Conservation (phyloP, 306 rosid genomes). For the Mucuna pruriens region DNA sequence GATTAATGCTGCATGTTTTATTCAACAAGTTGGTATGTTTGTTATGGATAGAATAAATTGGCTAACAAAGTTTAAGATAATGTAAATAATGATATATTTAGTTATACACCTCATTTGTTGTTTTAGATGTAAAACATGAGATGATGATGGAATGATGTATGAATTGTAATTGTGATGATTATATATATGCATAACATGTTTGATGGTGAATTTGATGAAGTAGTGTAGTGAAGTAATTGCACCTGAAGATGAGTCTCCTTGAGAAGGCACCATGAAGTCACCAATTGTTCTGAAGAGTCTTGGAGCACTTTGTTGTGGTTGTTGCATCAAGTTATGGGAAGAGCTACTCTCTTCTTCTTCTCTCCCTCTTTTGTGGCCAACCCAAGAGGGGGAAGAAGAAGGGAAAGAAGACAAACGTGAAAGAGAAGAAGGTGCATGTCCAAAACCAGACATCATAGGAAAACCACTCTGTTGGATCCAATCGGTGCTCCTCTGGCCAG, state of each 20-base stretch:
- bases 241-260: slow-evolving; percentile 54
- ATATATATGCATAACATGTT: neutral
- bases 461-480: slow-evolving; percentile 38
- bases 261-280: slow-evolving; percentile 44
- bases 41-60: neutral
- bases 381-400: slow-evolving; percentile 32
- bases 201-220: neutral
- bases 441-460: slow-evolving; percentile 43
- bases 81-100: neutral
- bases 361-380: slow-evolving; percentile 75
- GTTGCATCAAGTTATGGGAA: slow-evolving; percentile 33
- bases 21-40: slow-evolving; percentile 8
- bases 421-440: slow-evolving; percentile 43
- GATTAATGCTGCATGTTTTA: slow-evolving; percentile 12
- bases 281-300: slow-evolving; percentile 40
- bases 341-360: slow-evolving; percentile 51
- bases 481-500: slow-evolving; percentile 41
- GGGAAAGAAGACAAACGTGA: slow-evolving; percentile 47
- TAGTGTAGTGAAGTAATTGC: slow-evolving; percentile 30
- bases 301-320: slow-evolving; percentile 6
- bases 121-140: neutral
- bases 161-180: slow-evolving; percentile 3
- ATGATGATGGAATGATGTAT: neutral
- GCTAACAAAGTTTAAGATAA: neutral
- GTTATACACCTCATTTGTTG: neutral